These are phyloP conservation scores for Lenzites betulinus DNA, from an alignment of 768 basidiomycete genomes.

Conservation along the genomic window DNA sequence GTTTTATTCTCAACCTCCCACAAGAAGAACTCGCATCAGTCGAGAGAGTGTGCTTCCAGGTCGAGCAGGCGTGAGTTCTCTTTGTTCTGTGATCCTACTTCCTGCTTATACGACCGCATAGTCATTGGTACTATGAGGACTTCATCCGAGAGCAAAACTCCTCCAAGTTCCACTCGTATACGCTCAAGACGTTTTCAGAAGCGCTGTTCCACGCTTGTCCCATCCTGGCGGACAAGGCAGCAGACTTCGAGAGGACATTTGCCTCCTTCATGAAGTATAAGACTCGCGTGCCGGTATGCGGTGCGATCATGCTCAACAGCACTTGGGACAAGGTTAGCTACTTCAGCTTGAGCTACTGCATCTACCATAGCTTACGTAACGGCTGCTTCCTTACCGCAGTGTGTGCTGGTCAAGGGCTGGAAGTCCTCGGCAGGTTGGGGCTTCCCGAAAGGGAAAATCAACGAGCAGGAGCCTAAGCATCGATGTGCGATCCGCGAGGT, in stretches of 20 bases:
- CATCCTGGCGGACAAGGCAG: slow-evolving; percentile 76
- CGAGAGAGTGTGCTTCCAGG: slow-evolving; percentile 96
- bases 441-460: slow-evolving; percentile 99
- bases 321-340: slow-evolving; percentile 84
- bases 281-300: slow-evolving; percentile 94
- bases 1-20: slow-evolving; percentile 96
- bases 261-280: slow-evolving; percentile 95
- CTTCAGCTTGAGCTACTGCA: background rate
- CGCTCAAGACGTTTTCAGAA: slow-evolving; percentile 91
- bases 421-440: slow-evolving; percentile 96
- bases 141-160: slow-evolving; percentile 93
- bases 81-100: background rate
- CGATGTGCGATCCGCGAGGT: slow-evolving; percentile 94
- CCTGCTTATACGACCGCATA: slow-evolving; percentile 35
- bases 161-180: slow-evolving; percentile 74
- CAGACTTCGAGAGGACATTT: slow-evolving; percentile 85
- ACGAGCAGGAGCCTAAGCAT: slow-evolving; percentile 82
- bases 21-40: slow-evolving; percentile 88
- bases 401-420: slow-evolving; percentile 98
- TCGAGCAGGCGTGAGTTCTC: slow-evolving; percentile 91
- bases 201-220: slow-evolving; percentile 88
- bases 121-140: slow-evolving; percentile 99
- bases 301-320: slow-evolving; percentile 93
- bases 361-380: slow-evolving; percentile 17
- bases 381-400: slow-evolving; percentile 48